These are phyloP conservation scores for Neoboletus subvelutipes DNA, from an alignment of 768 basidiomycete species.

Conservation along the genomic window DNA sequence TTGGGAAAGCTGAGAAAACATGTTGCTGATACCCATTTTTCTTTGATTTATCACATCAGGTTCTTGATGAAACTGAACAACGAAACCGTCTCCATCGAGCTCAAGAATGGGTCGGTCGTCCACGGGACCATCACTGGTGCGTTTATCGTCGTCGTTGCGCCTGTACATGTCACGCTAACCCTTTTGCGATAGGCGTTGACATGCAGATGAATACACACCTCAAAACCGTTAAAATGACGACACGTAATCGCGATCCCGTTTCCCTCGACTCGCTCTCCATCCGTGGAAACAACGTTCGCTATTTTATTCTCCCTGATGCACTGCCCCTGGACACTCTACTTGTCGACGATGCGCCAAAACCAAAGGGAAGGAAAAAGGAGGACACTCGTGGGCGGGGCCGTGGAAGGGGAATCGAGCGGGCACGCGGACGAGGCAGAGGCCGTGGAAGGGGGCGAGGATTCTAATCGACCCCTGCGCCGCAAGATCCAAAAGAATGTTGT, in stretches of 20 bases:
- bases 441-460: conserved; percentile 49
- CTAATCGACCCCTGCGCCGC: conserved; percentile 4
- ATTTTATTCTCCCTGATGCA: conserved; percentile 97
- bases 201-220: conserved; percentile 99
- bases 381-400: conserved; percentile 65
- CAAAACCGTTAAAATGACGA: conserved; percentile 97
- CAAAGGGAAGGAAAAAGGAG: conserved; percentile 90
- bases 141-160: conserved; percentile 21
- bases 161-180: not conserved
- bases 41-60: conserved; percentile 41
- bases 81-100: conserved; percentile 96
- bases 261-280: conserved; percentile 90
- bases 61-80: conserved; percentile 99
- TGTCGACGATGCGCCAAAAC: conserved; percentile 97
- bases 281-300: conserved; percentile 94
- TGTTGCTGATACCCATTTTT: conserved; percentile 22
- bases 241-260: conserved; percentile 83
- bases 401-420: conserved; percentile 48
- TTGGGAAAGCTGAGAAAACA: conserved; percentile 5
- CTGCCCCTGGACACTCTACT: conserved; percentile 94
- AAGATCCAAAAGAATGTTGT: conserved; percentile 6
- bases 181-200: conserved; percentile 73
- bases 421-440: conserved; percentile 57
- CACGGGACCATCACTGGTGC: conserved; percentile 96
- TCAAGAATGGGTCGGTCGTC: conserved; percentile 95